phyloP scores from a whole-genome alignment of 805 yeast species.

The Cyberlindnera japonica region DNA sequence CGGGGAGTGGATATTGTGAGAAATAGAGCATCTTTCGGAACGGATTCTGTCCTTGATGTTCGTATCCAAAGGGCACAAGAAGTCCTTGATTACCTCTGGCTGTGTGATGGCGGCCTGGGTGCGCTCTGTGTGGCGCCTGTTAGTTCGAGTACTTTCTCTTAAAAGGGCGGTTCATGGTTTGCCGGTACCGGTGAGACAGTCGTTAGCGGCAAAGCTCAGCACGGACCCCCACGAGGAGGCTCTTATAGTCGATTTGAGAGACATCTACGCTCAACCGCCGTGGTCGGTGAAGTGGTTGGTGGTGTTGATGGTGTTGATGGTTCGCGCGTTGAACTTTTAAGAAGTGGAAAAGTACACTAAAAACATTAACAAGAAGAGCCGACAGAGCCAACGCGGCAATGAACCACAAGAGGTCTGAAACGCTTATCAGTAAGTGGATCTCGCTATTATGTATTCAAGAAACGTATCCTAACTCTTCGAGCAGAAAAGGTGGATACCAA shows the following conservation, averaged over 20 bases:
- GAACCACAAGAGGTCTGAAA: slow-evolving; percentile 42
- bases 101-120: slow-evolving; percentile 19
- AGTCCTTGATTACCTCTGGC: slow-evolving; percentile 17
- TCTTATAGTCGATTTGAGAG: slow-evolving; percentile 1
- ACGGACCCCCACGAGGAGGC: slow-evolving; percentile 9
- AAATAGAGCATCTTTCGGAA: not conserved
- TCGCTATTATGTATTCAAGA: not conserved
- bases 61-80: slow-evolving; percentile 12
- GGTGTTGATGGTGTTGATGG: not conserved
- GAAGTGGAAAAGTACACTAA: not conserved
- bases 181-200: slow-evolving; percentile 11
- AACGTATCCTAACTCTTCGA: not conserved
- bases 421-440: slow-evolving; percentile 35
- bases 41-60: slow-evolving; percentile 2
- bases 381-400: slow-evolving; percentile 24
- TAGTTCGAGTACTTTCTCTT: not conserved
- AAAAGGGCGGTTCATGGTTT: slow-evolving; percentile 2
- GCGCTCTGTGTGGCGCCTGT: slow-evolving; percentile 10
- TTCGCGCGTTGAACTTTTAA: slow-evolving; percentile 1
- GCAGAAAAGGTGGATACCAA: slow-evolving; percentile 48
- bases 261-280: not conserved
- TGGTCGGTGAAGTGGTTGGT: not conserved
- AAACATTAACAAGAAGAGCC: not conserved
- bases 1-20: not conserved
- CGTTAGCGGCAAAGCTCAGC: slow-evolving; percentile 6